Percentiles rank a stretch among this genome's conserved stretches.
These are phyloP conservation scores for Colletotrichum echinochloae DNA, from an alignment of 2,329 filamentous ascomycete species.

Conservation along the genomic window DNA sequence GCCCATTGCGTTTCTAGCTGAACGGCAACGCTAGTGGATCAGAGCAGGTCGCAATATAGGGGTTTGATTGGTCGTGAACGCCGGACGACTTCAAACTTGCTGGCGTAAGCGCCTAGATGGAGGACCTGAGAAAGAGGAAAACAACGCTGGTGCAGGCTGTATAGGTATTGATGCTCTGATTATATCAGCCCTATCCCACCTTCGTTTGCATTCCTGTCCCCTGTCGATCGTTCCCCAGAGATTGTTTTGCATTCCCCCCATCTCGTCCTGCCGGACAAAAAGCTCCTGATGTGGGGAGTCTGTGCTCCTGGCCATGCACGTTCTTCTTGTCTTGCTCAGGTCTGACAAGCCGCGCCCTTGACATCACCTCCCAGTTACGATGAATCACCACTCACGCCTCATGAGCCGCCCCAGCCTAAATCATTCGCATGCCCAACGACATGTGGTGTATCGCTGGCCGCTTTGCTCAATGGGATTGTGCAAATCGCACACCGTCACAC, in stretches of 20 bases:
- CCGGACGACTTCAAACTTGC: too few species aligned
- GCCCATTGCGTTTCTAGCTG: not conserved
- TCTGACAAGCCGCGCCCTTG: constrained; percentile 16
- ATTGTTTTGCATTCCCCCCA: not conserved
- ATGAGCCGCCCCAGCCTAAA: not conserved
- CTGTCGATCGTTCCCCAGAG: constrained; percentile 9
- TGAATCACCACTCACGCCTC: constrained; percentile 31
- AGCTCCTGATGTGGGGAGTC: constrained; percentile 1
- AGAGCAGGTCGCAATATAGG: not conserved
- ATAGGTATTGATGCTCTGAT: not conserved
- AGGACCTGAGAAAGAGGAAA: too few species aligned
- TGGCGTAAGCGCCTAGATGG: not conserved
- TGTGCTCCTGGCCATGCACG: constrained; percentile 19
- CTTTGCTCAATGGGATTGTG: not conserved
- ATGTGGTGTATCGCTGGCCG: not conserved
- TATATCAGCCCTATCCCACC: not conserved
- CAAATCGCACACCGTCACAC: not conserved
- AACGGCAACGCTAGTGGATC: not conserved
- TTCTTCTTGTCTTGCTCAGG: constrained; percentile 2
- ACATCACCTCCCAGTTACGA: constrained; percentile 32
- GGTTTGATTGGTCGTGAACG: not conserved
- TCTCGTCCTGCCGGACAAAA: not conserved
- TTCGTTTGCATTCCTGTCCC: not conserved
- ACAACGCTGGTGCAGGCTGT: accelerated
- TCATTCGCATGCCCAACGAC: not conserved